Percentiles rank a stretch among this genome's conserved stretches.
These are phyloP conservation scores for Thamnidium elegans DNA, from an alignment of 192 early-diverging fungal species.

Conservation along the genomic window DNA sequence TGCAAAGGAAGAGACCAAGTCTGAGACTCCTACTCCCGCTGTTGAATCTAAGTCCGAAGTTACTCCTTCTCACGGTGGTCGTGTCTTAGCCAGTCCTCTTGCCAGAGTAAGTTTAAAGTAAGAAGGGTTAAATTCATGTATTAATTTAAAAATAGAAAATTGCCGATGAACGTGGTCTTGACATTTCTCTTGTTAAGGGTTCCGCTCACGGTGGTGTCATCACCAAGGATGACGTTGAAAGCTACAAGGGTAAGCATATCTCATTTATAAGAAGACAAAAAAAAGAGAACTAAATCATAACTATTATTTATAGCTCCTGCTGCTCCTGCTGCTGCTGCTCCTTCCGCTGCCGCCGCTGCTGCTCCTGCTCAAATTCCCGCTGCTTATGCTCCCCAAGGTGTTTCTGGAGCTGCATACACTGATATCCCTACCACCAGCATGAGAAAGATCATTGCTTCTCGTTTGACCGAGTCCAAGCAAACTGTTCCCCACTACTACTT, in stretches of 20 bases:
- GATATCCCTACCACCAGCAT: slow-evolving; percentile 75
- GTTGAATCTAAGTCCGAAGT: not conserved
- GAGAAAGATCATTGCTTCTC: slow-evolving; percentile 77
- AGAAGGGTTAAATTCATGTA: too few relatives aligned
- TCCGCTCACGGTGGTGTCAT: slow-evolving; percentile 90
- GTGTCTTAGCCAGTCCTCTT: slow-evolving; percentile 35
- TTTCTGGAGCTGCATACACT: slow-evolving; percentile 57
- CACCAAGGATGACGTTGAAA: slow-evolving; percentile 87
- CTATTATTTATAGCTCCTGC: not conserved
- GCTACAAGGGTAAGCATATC: slow-evolving; percentile 45
- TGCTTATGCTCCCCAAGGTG: slow-evolving; percentile 46
- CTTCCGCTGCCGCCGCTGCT: slow-evolving; percentile 41
- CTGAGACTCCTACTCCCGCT: slow-evolving; percentile 34
- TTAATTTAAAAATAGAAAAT: slow-evolving; percentile 50
- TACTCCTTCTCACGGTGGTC: slow-evolving; percentile 9
- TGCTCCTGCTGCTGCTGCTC: slow-evolving; percentile 30
- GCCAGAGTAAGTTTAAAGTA: slow-evolving; percentile 18
- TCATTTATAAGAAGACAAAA: not conserved
- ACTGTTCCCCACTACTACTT: slow-evolving; percentile 79
- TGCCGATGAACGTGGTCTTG: slow-evolving; percentile 80
- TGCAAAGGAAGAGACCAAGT: slow-evolving; percentile 32
- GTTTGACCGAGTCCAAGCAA: slow-evolving; percentile 75
- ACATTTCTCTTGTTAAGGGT: slow-evolving; percentile 74
- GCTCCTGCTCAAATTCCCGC: slow-evolving; percentile 35
- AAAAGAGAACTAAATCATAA: not conserved